Conservation (phyloP, 352 stramenopile genomes). For the Thalassiosira pacifica region DNA sequence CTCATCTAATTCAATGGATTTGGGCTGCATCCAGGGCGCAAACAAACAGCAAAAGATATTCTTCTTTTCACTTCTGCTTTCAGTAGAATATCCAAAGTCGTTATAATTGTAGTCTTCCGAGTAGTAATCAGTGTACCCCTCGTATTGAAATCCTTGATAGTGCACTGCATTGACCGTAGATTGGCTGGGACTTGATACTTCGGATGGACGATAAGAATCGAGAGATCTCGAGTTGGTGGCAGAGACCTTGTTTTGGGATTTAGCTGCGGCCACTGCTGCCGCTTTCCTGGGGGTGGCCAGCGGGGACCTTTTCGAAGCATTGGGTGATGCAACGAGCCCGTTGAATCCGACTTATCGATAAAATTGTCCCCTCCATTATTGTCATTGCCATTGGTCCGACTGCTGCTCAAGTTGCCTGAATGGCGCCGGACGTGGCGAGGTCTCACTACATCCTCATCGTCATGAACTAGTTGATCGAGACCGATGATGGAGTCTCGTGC, state of each 20-base stretch:
- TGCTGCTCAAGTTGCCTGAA: slow-evolving; percentile 4
- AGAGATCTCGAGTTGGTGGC: slow-evolving; percentile 33
- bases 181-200: too few species aligned
- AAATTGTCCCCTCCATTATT: neutral
- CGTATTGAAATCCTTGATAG: slow-evolving; percentile 63
- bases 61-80: slow-evolving; percentile 1
- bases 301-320: neutral
- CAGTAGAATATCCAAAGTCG: slow-evolving; percentile 23
- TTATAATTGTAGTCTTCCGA: slow-evolving; percentile 55
- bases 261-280: slow-evolving; percentile 1
- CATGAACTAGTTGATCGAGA: slow-evolving; percentile 46
- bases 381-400: neutral
- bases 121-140: slow-evolving; percentile 65
- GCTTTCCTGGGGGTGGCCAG: neutral
- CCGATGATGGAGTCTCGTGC: slow-evolving; percentile 59
- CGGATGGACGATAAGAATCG: neutral
- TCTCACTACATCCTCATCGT: slow-evolving; percentile 38
- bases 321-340: too few species aligned
- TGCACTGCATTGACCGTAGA: neutral
- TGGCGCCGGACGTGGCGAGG: neutral
- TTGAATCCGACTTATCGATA: neutral
- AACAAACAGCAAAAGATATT: slow-evolving; percentile 65
- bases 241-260: slow-evolving; percentile 23
- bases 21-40: slow-evolving; percentile 40
- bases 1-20: neutral